phyloP scores from a whole-genome alignment of 1,284 basidiomycete genomes.

The Trichosporon sp. region DNA sequence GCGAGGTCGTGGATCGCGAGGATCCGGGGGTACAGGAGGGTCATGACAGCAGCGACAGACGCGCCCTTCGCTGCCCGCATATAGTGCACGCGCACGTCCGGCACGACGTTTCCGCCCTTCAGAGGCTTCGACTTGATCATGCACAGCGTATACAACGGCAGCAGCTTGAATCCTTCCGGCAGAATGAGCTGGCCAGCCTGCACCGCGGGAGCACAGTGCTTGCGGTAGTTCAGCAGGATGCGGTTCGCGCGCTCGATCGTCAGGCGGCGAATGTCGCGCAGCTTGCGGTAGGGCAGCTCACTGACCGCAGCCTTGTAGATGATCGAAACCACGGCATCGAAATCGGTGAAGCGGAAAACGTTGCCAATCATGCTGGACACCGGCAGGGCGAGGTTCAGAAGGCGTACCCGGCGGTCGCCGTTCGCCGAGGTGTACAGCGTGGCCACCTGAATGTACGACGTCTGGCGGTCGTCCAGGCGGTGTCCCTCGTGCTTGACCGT shows the following conservation, averaged over 20 bases:
- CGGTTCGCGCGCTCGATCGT: conserved; percentile 80
- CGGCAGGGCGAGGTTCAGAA: conserved; percentile 77
- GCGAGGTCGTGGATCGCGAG: conserved; percentile 83
- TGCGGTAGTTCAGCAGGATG: conserved; percentile 80
- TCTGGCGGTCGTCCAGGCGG: conserved; percentile 66
- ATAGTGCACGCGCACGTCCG: conserved; percentile 87
- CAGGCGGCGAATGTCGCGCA: conserved; percentile 74
- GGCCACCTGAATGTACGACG: conserved; percentile 85
- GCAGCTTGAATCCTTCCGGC: conserved; percentile 85
- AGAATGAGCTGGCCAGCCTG: conserved; percentile 83
- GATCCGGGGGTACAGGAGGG: conserved; percentile 82
- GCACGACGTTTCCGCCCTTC: conserved; percentile 87
- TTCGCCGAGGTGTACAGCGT: conserved; percentile 75
- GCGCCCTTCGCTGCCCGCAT: conserved; percentile 70
- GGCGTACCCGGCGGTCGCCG: conserved; percentile 80
- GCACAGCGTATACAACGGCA: conserved; percentile 78
- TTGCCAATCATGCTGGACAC: conserved; percentile 81
- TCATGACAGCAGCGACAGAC: conserved; percentile 66
- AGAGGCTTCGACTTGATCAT: conserved; percentile 87
- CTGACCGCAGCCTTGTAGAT: conserved; percentile 74
- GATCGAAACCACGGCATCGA: conserved; percentile 75
- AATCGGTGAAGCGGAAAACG: conserved; percentile 87
- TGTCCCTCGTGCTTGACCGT: conserved; percentile 59
- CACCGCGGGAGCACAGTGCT: conserved; percentile 82
- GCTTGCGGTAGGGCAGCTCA: conserved; percentile 60